Evolutionary conservation across 106 monocot genomes (phyloP).

Genomic region (Vanilla planifolia): DNA sequence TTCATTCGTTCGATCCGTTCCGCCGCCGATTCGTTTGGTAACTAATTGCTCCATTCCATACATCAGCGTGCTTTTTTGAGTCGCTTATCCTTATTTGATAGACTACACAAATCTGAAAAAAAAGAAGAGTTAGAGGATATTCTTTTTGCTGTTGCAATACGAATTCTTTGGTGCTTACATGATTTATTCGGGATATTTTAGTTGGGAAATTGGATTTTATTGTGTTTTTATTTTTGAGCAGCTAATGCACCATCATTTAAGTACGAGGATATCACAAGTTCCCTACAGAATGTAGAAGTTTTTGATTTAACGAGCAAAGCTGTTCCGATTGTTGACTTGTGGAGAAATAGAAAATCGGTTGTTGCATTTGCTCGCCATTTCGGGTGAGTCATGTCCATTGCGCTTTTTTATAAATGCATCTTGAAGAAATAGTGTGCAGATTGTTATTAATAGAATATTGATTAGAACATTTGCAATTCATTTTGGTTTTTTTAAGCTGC

Average conservation of each 20-base stretch:
- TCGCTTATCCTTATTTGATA: no score
- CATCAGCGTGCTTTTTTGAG: neutral
- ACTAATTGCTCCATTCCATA: neutral
- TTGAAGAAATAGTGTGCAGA: neutral
- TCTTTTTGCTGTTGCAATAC: neutral
- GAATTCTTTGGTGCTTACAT: neutral
- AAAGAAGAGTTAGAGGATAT: neutral
- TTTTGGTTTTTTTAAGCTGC: conserved; percentile 38
- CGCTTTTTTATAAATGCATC: neutral
- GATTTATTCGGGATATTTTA: neutral
- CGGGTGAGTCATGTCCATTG: conserved; percentile 35
- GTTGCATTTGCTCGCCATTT: conserved; percentile 95
- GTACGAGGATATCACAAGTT: conserved; percentile 23
- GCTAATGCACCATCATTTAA: conserved; percentile 13
- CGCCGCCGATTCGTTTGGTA: neutral
- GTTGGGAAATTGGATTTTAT: neutral
- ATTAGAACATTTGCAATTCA: neutral
- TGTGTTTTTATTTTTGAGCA: conserved; percentile 4
- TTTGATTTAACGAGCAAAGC: conserved; percentile 62
- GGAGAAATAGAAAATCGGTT: conserved; percentile 78
- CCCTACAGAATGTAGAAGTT: conserved; percentile 55
- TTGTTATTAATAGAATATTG: neutral
- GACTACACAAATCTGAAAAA: neutral
- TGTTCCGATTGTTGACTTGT: conserved; percentile 51
- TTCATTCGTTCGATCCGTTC: neutral